These are phyloP conservation scores for Uromyces viciae-fabae DNA, from an alignment of 1,284 basidiomycete genomes.

Conservation along the genomic window DNA sequence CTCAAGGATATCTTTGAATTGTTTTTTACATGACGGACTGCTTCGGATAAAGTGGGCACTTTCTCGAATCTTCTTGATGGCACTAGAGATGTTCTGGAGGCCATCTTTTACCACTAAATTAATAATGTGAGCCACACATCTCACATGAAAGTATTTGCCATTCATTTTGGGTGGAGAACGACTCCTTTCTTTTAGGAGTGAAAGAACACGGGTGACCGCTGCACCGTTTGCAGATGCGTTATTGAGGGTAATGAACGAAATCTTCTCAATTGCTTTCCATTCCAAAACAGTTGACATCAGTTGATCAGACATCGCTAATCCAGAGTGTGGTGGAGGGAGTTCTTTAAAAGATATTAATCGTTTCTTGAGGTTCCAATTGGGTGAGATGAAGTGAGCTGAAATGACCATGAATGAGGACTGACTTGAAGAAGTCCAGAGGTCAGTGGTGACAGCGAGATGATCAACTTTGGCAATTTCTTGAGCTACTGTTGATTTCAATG, in stretches of 20 bases:
- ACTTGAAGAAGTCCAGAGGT: not conserved
- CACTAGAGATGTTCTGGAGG: not conserved
- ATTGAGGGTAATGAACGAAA: not conserved
- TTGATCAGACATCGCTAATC: not conserved
- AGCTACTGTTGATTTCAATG: not conserved
- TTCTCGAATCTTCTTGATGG: not conserved
- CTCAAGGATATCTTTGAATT: not conserved
- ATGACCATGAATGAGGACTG: not conserved
- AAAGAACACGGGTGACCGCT: not conserved
- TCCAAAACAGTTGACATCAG: not conserved
- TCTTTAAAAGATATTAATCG: not conserved
- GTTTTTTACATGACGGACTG: not conserved
- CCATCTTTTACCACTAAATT: constrained; percentile 2
- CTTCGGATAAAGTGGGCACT: not conserved
- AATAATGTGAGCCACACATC: not conserved
- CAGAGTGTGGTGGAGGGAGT: not conserved
- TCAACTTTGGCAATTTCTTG: not conserved
- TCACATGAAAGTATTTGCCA: not conserved
- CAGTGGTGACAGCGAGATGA: not conserved
- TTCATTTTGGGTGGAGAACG: not conserved
- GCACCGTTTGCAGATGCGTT: not conserved
- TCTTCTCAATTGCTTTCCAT: not conserved
- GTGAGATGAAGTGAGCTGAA: not conserved
- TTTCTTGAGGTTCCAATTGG: not conserved
- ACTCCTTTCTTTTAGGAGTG: not conserved